phyloP scores from a whole-genome alignment of 139 green algal species.

The Chlorella sp. region DNA sequence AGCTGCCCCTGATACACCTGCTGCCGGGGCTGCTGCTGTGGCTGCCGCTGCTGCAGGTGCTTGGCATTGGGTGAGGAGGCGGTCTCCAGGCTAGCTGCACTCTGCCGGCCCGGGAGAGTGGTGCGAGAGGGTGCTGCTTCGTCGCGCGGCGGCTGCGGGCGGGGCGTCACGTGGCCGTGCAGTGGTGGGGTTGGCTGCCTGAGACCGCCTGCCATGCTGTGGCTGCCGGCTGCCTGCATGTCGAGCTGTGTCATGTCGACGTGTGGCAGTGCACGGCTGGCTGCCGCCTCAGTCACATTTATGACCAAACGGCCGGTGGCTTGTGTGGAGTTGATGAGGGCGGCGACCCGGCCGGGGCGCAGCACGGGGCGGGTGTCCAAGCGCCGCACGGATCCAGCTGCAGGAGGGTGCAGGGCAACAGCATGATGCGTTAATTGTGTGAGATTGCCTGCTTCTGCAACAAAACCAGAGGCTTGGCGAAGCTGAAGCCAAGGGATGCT shows the following conservation, averaged over 20 bases:
- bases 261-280: background rate
- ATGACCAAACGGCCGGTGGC: background rate
- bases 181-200: background rate
- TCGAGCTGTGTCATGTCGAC: background rate
- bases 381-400: background rate
- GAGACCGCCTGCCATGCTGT: too few species aligned
- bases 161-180: background rate
- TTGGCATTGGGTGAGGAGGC: too few species aligned
- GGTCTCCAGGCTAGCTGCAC: too few species aligned
- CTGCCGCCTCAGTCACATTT: background rate
- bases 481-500: too few species aligned
- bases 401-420: background rate
- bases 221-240: background rate
- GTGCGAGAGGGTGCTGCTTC: background rate
- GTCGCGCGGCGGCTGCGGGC: background rate
- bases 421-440: too few species aligned
- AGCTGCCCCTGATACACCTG: background rate
- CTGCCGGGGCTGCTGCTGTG: background rate
- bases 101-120: too few species aligned
- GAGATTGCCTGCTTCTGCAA: too few species aligned
- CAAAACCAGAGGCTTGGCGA: too few species aligned
- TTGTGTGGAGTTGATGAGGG: background rate
- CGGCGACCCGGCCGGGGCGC: background rate
- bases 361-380: background rate
- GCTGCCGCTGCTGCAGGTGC: background rate